Base-by-base conservation (phyloP, 2,329 filamentous ascomycete species). In the Fusarium sp. region DNA sequence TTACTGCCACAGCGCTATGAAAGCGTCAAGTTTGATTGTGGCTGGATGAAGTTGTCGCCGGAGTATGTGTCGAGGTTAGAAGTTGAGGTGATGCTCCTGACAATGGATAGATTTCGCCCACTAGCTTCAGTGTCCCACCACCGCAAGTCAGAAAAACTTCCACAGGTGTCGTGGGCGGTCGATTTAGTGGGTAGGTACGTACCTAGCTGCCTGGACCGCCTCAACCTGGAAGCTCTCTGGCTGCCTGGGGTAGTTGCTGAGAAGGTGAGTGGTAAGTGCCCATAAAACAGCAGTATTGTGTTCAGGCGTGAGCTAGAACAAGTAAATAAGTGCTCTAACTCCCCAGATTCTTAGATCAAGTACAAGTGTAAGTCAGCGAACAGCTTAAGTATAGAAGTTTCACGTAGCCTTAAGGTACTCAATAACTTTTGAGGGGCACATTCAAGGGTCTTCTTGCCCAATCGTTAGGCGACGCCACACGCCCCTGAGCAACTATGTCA, bases 141-240 rank as follows among this genome's bases (percentile, higher is more conserved):
- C 56, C 47, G 17, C 44, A 30, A 54, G 52, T 51, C 58, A 67
- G 54, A 74, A 74, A 74, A 74, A 74, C 72, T 74, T 74, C 71
- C 68, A 69, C 59, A 53, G 56, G 45, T 56, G 61, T 62, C 49
- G 65, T 67, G 61, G 64, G 55, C 48, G 62, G 71, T 73, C 52
- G 62, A 49, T 64, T 70, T 71, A 70, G 69, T 71, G 65, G 70
- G 68, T 68, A 71, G 68, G 67, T 70, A 70, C 67, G 67, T 70
- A 70, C 67, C 67, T 11, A 40, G 49, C 67, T 70, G 59, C 63
- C 67, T 70, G 52, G 48, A 50, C 48, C 37, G 25, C 55, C 41
- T 39, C 27, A 47, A 30, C 27, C 27, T 30, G 27, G 27, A 30
- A 33, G 30, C 30, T 33, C 30, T 15, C 30, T 15, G 30, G 6